phyloP scores from a whole-genome alignment of 208 protist species.

The Trichomonas vaginalis region DNA sequence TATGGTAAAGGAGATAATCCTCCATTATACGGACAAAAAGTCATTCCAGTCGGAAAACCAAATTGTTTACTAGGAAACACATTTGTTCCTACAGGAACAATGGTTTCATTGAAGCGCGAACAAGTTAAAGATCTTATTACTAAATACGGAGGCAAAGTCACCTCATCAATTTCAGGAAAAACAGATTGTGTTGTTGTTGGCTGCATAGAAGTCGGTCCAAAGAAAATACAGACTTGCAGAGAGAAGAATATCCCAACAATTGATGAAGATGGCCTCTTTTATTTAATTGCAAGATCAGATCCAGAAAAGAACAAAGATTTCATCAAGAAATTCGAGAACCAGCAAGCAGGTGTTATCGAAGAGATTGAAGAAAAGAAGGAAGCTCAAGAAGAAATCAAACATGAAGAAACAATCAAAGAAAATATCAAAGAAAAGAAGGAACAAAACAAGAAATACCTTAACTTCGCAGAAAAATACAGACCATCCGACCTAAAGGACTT shows the following conservation, averaged over 20 bases:
- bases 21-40: not conserved
- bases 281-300: not conserved
- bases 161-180: not conserved
- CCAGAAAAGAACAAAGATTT: not conserved
- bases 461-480: not conserved
- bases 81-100: not conserved
- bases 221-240: not conserved
- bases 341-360: conserved; percentile 87
- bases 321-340: conserved; percentile 62
- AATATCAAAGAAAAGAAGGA: not conserved
- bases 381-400: conserved; percentile 33
- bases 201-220: not conserved
- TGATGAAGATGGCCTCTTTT: not conserved
- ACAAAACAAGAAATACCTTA: not conserved
- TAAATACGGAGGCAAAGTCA: not conserved
- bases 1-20: not conserved
- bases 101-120: not conserved
- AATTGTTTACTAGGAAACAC: not conserved
- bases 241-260: not conserved
- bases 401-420: not conserved
- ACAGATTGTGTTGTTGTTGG: not conserved
- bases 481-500: not conserved
- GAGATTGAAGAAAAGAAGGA: conserved; percentile 59
- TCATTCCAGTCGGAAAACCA: not conserved
- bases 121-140: not conserved